Evolutionary conservation across 345 rosid species (phyloP).

Genomic region (Brassica incana): DNA sequence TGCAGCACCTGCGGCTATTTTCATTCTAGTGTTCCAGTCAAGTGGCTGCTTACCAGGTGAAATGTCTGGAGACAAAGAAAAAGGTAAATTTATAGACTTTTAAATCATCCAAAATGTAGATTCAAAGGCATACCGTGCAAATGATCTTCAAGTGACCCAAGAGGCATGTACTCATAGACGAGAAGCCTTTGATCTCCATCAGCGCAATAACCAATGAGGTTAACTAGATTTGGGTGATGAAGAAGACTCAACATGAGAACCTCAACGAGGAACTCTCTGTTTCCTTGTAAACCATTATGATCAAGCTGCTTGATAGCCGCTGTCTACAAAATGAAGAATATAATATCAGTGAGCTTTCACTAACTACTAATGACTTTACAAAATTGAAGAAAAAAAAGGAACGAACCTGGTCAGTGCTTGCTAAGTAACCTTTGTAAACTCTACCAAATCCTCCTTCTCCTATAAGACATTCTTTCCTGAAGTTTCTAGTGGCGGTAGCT

Average conservation of each 20-base stretch:
- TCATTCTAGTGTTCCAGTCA: constrained; percentile 91
- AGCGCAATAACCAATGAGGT: constrained; percentile 82
- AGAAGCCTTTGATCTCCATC: constrained; percentile 96
- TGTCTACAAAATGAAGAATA: constrained; percentile 45
- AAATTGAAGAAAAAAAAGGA: not conserved
- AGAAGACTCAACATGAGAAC: constrained; percentile 84
- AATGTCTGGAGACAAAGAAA: constrained; percentile 43
- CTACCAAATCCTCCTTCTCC: constrained; percentile 95
- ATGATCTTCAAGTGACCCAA: constrained; percentile 86
- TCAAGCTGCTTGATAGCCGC: constrained; percentile 94
- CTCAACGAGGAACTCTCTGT: constrained; percentile 88
- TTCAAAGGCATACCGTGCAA: constrained; percentile 56
- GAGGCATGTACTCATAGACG: constrained; percentile 85
- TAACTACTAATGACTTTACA: not conserved
- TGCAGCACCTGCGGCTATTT: constrained; percentile 89
- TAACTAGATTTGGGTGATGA: constrained; percentile 88
- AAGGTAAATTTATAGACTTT: not conserved
- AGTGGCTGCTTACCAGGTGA: constrained; percentile 64
- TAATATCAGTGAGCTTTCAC: not conserved
- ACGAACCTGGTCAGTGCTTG: constrained; percentile 62
- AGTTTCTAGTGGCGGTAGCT: constrained; percentile 78
- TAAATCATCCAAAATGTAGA: not conserved
- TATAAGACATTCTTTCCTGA: constrained; percentile 71
- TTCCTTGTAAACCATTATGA: constrained; percentile 86
- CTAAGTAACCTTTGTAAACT: constrained; percentile 76